phyloP scores from a whole-genome alignment of 805 yeast genomes.

The Peterozyma xylosa region DNA sequence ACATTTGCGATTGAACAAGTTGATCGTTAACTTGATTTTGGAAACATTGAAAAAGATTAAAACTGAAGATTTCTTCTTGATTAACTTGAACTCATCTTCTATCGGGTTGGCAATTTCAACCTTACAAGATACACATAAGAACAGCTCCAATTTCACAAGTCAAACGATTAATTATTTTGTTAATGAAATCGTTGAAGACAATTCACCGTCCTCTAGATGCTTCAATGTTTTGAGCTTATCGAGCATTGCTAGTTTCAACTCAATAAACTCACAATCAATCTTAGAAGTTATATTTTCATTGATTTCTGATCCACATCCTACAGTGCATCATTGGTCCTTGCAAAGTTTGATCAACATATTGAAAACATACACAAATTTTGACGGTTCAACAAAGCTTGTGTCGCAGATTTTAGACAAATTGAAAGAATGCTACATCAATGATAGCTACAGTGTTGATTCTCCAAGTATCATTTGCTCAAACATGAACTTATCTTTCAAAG shows the following conservation, averaged over 20 bases:
- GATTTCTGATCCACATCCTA: slow-evolving; percentile 75
- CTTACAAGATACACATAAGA: slow-evolving; percentile 14
- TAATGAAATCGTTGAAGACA: slow-evolving; percentile 56
- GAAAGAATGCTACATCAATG: slow-evolving; percentile 24
- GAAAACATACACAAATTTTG: slow-evolving; percentile 36
- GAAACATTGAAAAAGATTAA: slow-evolving; percentile 19
- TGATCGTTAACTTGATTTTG: slow-evolving; percentile 16
- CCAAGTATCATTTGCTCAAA: slow-evolving; percentile 38
- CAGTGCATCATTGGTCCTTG: slow-evolving; percentile 69
- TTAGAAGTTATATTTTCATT: slow-evolving; percentile 54
- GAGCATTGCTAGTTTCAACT: slow-evolving; percentile 31
- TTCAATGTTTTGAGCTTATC: slow-evolving; percentile 44
- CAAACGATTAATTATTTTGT: slow-evolving; percentile 47
- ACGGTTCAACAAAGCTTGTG: slow-evolving; percentile 23
- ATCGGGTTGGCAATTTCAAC: slow-evolving; percentile 22
- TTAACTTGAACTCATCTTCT: slow-evolving; percentile 22
- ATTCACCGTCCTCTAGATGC: slow-evolving; percentile 59
- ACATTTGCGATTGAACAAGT: slow-evolving; percentile 13
- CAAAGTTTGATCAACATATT: slow-evolving; percentile 50
- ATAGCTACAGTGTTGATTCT: slow-evolving; percentile 41
- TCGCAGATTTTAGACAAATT: slow-evolving; percentile 30
- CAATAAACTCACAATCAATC: slow-evolving; percentile 33
- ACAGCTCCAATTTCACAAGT: slow-evolving; percentile 13
- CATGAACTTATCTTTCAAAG: slow-evolving; percentile 32
- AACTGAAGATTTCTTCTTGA: slow-evolving; percentile 13